A percentile compares a stretch with the other conserved stretches of the same genome.
Evolutionary conservation across 2,329 filamentous ascomycete genomes (phyloP).

Genomic region (Immersiporthe knoxdaviesiana): DNA sequence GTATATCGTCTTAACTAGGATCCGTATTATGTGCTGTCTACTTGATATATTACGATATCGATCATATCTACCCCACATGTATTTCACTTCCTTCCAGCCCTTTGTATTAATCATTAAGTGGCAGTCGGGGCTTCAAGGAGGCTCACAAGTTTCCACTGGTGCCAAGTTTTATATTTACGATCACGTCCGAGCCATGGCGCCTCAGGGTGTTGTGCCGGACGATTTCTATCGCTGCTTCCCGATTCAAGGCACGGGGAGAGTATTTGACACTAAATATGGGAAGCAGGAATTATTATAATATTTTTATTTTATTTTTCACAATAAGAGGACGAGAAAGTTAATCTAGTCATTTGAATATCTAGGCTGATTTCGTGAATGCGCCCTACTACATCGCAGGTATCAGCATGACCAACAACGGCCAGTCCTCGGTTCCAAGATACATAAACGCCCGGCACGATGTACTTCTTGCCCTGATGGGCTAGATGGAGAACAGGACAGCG

Average conservation of each 20-base stretch:
- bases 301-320: too few species aligned
- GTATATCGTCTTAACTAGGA: too few species aligned
- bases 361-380: constrained; percentile 1
- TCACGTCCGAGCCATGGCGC: background rate
- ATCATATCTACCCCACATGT: too few species aligned
- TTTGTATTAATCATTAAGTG: constrained; percentile 42
- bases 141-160: constrained; percentile 54
- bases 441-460: constrained; percentile 32
- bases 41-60: too few species aligned
- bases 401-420: background rate
- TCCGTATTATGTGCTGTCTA: too few species aligned
- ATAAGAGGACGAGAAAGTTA: background rate
- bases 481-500: constrained; percentile 38
- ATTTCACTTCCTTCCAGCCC: background rate
- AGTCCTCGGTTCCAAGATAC: background rate
- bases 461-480: constrained; percentile 34
- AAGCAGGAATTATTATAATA: too few species aligned
- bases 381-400: background rate
- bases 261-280: background rate
- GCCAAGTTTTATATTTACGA: constrained; percentile 30
- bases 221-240: constrained; percentile 44
- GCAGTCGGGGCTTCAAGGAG: constrained; percentile 59
- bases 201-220: background rate
- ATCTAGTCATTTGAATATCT: background rate
- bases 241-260: constrained; percentile 48